Evolutionary conservation across 2,329 filamentous ascomycete genomes (phyloP).

Genomic region (Aspergillus sp.): DNA sequence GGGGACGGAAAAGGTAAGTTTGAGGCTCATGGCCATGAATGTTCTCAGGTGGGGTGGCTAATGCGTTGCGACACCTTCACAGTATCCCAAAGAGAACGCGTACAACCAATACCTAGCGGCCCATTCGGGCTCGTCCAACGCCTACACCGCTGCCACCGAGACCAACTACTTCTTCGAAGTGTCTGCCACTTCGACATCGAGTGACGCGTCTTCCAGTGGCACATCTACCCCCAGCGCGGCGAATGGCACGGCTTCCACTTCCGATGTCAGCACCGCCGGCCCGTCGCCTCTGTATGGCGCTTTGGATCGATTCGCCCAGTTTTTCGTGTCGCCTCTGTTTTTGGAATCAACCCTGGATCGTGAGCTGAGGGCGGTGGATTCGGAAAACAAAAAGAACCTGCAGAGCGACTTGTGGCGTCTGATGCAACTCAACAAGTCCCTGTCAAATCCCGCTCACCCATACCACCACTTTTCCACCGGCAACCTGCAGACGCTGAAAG

Average conservation of each 20-base stretch:
- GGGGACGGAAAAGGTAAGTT: slow-evolving; percentile 83
- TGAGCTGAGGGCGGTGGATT: slow-evolving; percentile 85
- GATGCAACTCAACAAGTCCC: slow-evolving; percentile 80
- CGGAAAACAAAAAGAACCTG: slow-evolving; percentile 96
- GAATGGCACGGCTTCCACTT: slow-evolving; percentile 20
- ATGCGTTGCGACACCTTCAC: slow-evolving; percentile 7
- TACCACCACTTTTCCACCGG: slow-evolving; percentile 91
- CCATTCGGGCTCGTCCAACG: slow-evolving; percentile 90
- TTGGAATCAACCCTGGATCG: slow-evolving; percentile 80
- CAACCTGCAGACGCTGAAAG: slow-evolving; percentile 82
- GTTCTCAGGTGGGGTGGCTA: slow-evolving; percentile 1
- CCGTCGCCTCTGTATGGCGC: slow-evolving; percentile 72
- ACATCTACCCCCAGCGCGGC: slow-evolving; percentile 25
- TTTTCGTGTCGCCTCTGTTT: slow-evolving; percentile 88
- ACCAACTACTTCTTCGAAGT: slow-evolving; percentile 99
- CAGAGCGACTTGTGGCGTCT: slow-evolving; percentile 87
- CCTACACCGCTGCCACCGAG: slow-evolving; percentile 87
- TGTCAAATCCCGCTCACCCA: slow-evolving; percentile 85
- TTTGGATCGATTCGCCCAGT: slow-evolving; percentile 88
- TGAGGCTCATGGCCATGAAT: no score
- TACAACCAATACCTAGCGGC: slow-evolving; percentile 91
- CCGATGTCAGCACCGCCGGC: slow-evolving; percentile 17
- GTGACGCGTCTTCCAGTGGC: slow-evolving; percentile 29
- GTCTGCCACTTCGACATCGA: slow-evolving; percentile 66
- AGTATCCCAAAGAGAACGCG: slow-evolving; percentile 91